Conservation (phyloP, 306 rosid species). For the Quercus gilva region DNA sequence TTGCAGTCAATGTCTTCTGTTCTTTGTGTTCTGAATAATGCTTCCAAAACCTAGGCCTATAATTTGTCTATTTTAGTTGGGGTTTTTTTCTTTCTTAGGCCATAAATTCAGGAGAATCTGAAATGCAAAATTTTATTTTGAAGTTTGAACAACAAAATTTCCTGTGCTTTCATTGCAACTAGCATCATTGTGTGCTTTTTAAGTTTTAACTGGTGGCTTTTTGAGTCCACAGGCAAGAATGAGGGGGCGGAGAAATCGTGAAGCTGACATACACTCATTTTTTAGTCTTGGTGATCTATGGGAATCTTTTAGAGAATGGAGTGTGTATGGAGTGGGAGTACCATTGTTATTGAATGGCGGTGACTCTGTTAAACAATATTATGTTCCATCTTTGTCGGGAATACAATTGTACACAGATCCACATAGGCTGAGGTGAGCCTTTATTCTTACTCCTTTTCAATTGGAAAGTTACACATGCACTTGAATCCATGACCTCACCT, state of each 20-base stretch:
- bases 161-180: neutral
- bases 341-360: slow-evolving; percentile 35
- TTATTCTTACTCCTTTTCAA: neutral
- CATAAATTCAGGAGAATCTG: neutral
- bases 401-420: slow-evolving; percentile 48
- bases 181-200: slow-evolving; percentile 8
- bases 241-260: slow-evolving; percentile 23
- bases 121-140: neutral
- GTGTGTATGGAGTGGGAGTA: slow-evolving; percentile 59
- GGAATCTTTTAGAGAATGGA: slow-evolving; percentile 52
- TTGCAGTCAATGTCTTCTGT: no score
- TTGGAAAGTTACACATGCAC: no score
- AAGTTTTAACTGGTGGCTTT: slow-evolving; percentile 24
- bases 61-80: neutral
- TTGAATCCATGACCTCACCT: neutral
- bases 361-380: slow-evolving; percentile 40
- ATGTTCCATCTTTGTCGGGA: slow-evolving; percentile 52
- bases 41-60: neutral
- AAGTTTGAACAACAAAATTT: neutral
- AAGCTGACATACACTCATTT: slow-evolving; percentile 21
- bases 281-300: slow-evolving; percentile 54
- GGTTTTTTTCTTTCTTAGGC: neutral
- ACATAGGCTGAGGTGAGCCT: slow-evolving; percentile 30
- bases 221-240: slow-evolving; percentile 26
- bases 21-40: no score